phyloP scores from a whole-genome alignment of 495 filamentous ascomycete genomes.

The Podospora pseudopauciseta region DNA sequence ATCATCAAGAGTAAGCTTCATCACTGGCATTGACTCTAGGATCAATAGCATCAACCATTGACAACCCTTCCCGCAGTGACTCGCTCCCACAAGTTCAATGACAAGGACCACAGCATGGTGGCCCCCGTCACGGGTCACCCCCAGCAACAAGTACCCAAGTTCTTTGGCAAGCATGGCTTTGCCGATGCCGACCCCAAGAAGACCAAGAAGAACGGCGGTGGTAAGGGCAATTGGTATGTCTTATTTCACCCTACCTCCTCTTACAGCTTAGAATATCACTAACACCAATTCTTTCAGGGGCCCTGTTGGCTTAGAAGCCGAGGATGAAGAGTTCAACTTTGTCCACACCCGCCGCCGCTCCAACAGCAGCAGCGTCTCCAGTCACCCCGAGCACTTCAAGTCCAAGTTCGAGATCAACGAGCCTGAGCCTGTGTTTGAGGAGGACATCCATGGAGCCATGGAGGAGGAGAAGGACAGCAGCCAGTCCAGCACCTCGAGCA shows the following conservation, averaged over 20 bases:
- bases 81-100: slow-evolving; percentile 87
- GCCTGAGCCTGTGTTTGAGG: slow-evolving; percentile 83
- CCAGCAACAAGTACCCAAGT: slow-evolving; percentile 77
- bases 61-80: slow-evolving; percentile 61
- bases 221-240: slow-evolving; percentile 89
- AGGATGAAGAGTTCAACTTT: slow-evolving; percentile 76
- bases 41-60: slow-evolving; percentile 21
- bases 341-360: slow-evolving; percentile 85
- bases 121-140: slow-evolving; percentile 57
- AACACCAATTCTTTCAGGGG: slow-evolving; percentile 57
- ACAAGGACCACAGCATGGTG: slow-evolving; percentile 75
- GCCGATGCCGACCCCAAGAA: slow-evolving; percentile 81
- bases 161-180: slow-evolving; percentile 85
- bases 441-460: slow-evolving; percentile 62
- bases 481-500: slow-evolving; percentile 51
- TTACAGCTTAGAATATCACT: slow-evolving; percentile 1
- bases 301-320: slow-evolving; percentile 72
- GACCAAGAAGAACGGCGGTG: slow-evolving; percentile 93
- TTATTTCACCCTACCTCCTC: slow-evolving; percentile 7
- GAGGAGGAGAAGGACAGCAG: slow-evolving; percentile 48
- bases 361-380: slow-evolving; percentile 73
- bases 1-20: slow-evolving; percentile 31
- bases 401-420: slow-evolving; percentile 89
- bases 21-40: slow-evolving; percentile 13
- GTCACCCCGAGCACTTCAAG: slow-evolving; percentile 63